Percentiles rank a stretch among this genome's conserved stretches.
phyloP scores from a whole-genome alignment of 495 filamentous ascomycete genomes.

The Hypoxylon subgilvum region DNA sequence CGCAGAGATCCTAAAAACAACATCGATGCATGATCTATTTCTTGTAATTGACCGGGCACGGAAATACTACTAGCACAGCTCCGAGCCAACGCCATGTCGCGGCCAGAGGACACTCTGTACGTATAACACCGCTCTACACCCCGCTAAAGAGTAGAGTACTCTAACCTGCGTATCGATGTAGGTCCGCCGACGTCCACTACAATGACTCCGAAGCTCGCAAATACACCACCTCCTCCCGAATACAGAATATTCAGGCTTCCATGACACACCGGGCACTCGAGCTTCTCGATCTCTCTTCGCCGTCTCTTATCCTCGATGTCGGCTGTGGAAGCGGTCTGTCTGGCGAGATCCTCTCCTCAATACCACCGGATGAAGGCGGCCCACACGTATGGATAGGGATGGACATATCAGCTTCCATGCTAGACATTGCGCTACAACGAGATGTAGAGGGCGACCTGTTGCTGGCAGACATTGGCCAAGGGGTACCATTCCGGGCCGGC shows the following conservation, averaged over 20 bases:
- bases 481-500: conserved; percentile 90
- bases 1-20: neutral
- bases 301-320: conserved; percentile 89
- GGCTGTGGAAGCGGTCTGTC: conserved; percentile 95
- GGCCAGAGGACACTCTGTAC: conserved; percentile 91
- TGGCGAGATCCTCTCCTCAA: conserved; percentile 83
- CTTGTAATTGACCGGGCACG: neutral
- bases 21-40: neutral
- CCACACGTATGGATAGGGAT: conserved; percentile 94
- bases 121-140: conserved; percentile 38
- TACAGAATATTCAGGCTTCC: conserved; percentile 88
- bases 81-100: too few relatives aligned
- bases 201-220: conserved; percentile 92
- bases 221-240: conserved; percentile 97
- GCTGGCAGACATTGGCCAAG: conserved; percentile 92
- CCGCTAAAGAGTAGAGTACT: conserved; percentile 20
- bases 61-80: too few relatives aligned
- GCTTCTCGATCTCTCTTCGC: conserved; percentile 78
- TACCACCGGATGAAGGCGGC: conserved; percentile 70
- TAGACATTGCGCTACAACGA: conserved; percentile 86
- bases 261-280: conserved; percentile 94
- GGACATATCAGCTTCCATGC: conserved; percentile 93
- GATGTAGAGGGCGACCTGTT: conserved; percentile 92
- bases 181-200: conserved; percentile 94
- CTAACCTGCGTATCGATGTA: conserved; percentile 47